A percentile compares a stretch with the other conserved stretches of the same genome.
Conservation (phyloP, 1,284 basidiomycete species). For the Microbotryum scabiosae region DNA sequence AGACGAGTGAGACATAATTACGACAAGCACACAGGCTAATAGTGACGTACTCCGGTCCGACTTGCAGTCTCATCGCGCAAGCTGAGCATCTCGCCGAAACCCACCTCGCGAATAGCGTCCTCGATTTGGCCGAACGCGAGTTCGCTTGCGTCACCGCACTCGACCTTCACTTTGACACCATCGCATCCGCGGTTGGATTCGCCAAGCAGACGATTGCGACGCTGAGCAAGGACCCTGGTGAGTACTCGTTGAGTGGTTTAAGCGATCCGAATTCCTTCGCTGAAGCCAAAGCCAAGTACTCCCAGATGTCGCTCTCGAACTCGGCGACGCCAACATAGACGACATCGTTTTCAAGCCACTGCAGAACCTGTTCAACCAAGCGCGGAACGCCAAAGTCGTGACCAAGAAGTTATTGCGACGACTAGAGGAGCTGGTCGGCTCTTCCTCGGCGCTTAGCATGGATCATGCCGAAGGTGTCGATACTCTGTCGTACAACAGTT, state of each 20-base stretch:
- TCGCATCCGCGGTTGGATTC: slow-evolving; percentile 77
- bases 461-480: slow-evolving; percentile 63
- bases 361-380: slow-evolving; percentile 68
- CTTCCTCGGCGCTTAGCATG: slow-evolving; percentile 60
- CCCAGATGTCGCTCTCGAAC: slow-evolving; percentile 60
- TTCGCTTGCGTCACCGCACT: slow-evolving; percentile 69
- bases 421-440: slow-evolving; percentile 65
- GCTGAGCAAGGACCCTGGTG: slow-evolving; percentile 67
- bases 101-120: slow-evolving; percentile 67
- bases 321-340: slow-evolving; percentile 63
- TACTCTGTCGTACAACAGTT: slow-evolving; percentile 59
- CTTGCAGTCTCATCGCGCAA: slow-evolving; percentile 67
- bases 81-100: slow-evolving; percentile 82
- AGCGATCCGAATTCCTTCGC: background rate
- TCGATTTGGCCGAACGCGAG: slow-evolving; percentile 78
- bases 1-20: background rate
- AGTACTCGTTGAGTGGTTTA: slow-evolving; percentile 17
- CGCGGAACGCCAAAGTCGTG: slow-evolving; percentile 65
- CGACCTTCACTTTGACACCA: slow-evolving; percentile 84
- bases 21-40: background rate
- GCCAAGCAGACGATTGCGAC: slow-evolving; percentile 71
- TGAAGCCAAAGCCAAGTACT: background rate
- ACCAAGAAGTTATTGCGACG: slow-evolving; percentile 78
- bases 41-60: background rate
- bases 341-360: slow-evolving; percentile 68